Evolutionary conservation across 208 protist species (phyloP).

Genomic region (Blastocrithidia nonstop): DNA sequence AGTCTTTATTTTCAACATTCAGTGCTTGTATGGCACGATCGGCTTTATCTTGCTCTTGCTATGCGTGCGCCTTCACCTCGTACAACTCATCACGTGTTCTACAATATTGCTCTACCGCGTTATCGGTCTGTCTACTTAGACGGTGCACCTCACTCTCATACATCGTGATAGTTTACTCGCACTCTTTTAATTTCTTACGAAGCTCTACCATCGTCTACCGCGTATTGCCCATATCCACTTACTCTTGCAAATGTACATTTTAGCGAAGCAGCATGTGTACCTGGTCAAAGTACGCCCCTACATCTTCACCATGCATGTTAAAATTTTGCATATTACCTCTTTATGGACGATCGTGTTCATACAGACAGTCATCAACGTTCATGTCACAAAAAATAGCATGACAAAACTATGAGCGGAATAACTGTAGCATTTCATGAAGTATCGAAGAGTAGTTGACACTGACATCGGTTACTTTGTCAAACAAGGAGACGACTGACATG

Average conservation of each 20-base stretch:
- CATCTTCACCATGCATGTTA: slow-evolving; percentile 3
- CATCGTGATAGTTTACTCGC: slow-evolving; percentile 23
- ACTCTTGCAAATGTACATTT: slow-evolving; percentile 32
- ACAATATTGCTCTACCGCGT: slow-evolving; percentile 29
- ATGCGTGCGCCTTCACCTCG: slow-evolving; percentile 7
- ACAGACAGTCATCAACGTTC: neutral
- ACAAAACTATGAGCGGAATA: slow-evolving; percentile 78
- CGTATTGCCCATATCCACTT: slow-evolving; percentile 37
- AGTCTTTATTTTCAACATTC: slow-evolving; percentile 78
- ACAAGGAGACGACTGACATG: slow-evolving; percentile 35
- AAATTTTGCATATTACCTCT: neutral
- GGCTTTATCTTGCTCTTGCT: slow-evolving; percentile 9
- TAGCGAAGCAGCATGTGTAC: slow-evolving; percentile 39
- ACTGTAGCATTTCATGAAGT: slow-evolving; percentile 45
- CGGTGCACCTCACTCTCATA: slow-evolving; percentile 61
- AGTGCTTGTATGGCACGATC: slow-evolving; percentile 41
- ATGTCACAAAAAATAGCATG: slow-evolving; percentile 38
- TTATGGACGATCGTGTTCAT: neutral
- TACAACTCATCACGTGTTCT: slow-evolving; percentile 19
- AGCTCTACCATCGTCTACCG: slow-evolving; percentile 31
- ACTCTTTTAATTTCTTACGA: slow-evolving; percentile 24
- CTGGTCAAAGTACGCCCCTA: slow-evolving; percentile 69
- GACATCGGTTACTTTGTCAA: slow-evolving; percentile 31
- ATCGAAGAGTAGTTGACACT: slow-evolving; percentile 21
- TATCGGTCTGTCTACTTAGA: slow-evolving; percentile 48